These are phyloP conservation scores for Leccinum rimulosum DNA, from an alignment of 768 basidiomycete species.

Conservation along the genomic window DNA sequence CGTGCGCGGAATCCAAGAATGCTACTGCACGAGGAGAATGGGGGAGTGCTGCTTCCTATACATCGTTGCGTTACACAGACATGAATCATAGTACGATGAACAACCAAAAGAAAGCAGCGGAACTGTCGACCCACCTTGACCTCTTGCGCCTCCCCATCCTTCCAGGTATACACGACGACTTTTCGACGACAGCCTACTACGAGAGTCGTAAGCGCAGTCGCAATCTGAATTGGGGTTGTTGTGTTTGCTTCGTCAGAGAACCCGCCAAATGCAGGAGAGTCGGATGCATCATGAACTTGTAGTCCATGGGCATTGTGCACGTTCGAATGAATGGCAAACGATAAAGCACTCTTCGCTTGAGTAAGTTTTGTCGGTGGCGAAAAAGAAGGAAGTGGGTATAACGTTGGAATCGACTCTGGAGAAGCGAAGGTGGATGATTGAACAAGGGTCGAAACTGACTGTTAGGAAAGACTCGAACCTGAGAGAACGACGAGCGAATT, in stretches of 20 bases:
- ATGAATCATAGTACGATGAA: background rate
- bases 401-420: slow-evolving; percentile 67
- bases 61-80: background rate
- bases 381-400: slow-evolving; percentile 75
- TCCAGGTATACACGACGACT: slow-evolving; percentile 83
- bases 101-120: background rate
- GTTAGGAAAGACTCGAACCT: slow-evolving; percentile 45
- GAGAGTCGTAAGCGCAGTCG: slow-evolving; percentile 70
- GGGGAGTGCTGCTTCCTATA: slow-evolving; percentile 75
- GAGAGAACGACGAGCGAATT: slow-evolving; percentile 83
- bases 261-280: slow-evolving; percentile 10
- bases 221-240: slow-evolving; percentile 44
- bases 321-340: slow-evolving; percentile 71
- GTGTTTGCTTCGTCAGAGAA: slow-evolving; percentile 4
- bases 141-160: slow-evolving; percentile 76
- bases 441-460: background rate
- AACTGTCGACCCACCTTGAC: slow-evolving; percentile 50
- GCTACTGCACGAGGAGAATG: slow-evolving; percentile 87
- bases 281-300: slow-evolving; percentile 17
- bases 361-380: slow-evolving; percentile 66
- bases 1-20: slow-evolving; percentile 60
- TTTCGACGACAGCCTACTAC: slow-evolving; percentile 84
- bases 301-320: slow-evolving; percentile 44
- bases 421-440: slow-evolving; percentile 3
- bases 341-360: slow-evolving; percentile 79